Conservation (phyloP, 2,329 filamentous ascomycete genomes). For the Neospermospora avenae region DNA sequence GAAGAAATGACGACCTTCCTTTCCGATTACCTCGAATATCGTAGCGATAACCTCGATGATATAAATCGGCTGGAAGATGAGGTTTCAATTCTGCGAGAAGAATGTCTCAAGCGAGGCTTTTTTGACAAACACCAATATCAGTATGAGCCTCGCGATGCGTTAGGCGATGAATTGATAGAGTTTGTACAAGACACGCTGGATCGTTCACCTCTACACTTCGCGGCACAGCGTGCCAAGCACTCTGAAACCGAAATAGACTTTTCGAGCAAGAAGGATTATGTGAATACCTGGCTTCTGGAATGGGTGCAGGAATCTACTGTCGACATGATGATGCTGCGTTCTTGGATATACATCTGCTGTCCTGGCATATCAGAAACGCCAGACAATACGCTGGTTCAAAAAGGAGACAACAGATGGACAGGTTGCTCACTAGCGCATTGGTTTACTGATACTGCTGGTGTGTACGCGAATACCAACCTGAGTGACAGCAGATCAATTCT, state of each 20-base stretch:
- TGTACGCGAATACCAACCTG: slow-evolving; percentile 10
- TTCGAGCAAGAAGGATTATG: slow-evolving; percentile 22
- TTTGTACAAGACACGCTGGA: slow-evolving; percentile 22
- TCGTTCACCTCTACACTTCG: slow-evolving; percentile 21
- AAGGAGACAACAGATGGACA: slow-evolving; percentile 22
- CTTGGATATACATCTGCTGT: slow-evolving; percentile 18
- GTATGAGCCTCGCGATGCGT: slow-evolving; percentile 23
- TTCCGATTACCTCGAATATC: slow-evolving; percentile 17
- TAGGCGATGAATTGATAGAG: slow-evolving; percentile 26
- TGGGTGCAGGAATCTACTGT: slow-evolving; percentile 24
- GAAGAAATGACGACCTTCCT: slow-evolving; percentile 18
- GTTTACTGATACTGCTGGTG: slow-evolving; percentile 20
- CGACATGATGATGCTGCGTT: slow-evolving; percentile 16
- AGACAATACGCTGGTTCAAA: neutral
- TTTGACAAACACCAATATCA: slow-evolving; percentile 22
- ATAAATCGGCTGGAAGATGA: slow-evolving; percentile 21
- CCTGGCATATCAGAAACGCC: neutral
- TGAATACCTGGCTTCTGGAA: slow-evolving; percentile 27
- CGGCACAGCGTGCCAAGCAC: slow-evolving; percentile 8
- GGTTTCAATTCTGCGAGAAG: slow-evolving; percentile 18
- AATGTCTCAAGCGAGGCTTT: slow-evolving; percentile 21
- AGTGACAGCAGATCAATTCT: slow-evolving; percentile 20
- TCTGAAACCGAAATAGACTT: slow-evolving; percentile 7
- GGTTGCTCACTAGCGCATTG: slow-evolving; percentile 20
- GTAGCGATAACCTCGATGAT: slow-evolving; percentile 15